Percentiles rank a stretch among this genome's conserved stretches.
Conservation (phyloP, 2,329 filamentous ascomycete genomes). For the Penicillium paneum region DNA sequence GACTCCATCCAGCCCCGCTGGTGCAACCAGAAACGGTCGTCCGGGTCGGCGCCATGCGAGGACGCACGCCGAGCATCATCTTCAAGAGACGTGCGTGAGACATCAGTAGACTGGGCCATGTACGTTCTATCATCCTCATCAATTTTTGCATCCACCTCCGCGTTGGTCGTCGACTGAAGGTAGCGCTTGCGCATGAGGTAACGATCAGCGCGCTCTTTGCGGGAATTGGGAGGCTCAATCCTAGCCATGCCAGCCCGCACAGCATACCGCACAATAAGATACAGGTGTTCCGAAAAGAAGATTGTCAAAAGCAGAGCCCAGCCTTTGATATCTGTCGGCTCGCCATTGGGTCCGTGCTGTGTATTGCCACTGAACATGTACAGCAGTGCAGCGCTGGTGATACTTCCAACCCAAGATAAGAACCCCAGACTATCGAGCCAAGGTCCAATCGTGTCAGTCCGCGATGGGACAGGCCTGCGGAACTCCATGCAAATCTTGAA, state of each 20-base stretch:
- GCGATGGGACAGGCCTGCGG: slow-evolving; percentile 82
- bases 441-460: slow-evolving; percentile 90
- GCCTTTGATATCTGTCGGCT: slow-evolving; percentile 62
- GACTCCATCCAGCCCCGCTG: slow-evolving; percentile 47
- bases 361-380: slow-evolving; percentile 75
- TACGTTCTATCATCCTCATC: slow-evolving; percentile 8
- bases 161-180: slow-evolving; percentile 51
- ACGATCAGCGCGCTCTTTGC: slow-evolving; percentile 78
- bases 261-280: slow-evolving; percentile 70
- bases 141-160: slow-evolving; percentile 23
- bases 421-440: slow-evolving; percentile 89
- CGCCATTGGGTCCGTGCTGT: slow-evolving; percentile 45
- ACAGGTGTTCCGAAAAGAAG: slow-evolving; percentile 83
- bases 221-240: slow-evolving; percentile 79
- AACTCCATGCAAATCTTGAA: slow-evolving; percentile 92
- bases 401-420: slow-evolving; percentile 86
- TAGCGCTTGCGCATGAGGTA: slow-evolving; percentile 77
- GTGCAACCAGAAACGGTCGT: slow-evolving; percentile 44
- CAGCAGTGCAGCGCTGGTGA: slow-evolving; percentile 82
- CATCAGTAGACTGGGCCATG: slow-evolving; percentile 21
- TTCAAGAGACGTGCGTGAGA: slow-evolving; percentile 40
- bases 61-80: slow-evolving; percentile 42
- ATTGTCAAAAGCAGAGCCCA: slow-evolving; percentile 81
- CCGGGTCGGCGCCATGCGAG: slow-evolving; percentile 30
- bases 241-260: slow-evolving; percentile 73